Evolutionary conservation across 139 green algal species (phyloP), one percentile per base, ranked within the genome.

Genomic region (Mychonastes homosphaera): DNA sequence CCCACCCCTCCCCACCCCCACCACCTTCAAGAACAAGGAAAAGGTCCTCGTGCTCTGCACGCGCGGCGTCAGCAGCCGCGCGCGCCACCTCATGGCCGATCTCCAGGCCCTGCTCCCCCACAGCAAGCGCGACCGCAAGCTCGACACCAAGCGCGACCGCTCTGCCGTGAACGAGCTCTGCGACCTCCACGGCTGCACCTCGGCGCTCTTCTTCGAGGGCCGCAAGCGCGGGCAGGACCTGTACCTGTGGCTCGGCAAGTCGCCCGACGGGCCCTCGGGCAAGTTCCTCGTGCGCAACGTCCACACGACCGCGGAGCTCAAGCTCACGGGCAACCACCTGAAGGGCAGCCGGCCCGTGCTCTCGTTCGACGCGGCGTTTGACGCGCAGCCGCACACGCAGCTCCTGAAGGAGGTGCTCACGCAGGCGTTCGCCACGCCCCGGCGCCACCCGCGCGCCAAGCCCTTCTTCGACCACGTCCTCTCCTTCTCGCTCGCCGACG

Each of bases 291-390:
- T 94, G 39, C 61, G 10, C 38, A 75, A 79, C 79, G 85, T 98
- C 12, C 92, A 99, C 81, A 99, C 92, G 8, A 96, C 98, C 84
- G 89, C 82, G 27, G 92, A 99, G 79, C 73, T 98, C 52, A 96
- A 96, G 76, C 77, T 96, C 32, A 92, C 64, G 12, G 90, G 90
- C 32, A 99, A 99, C 69, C 92, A 98, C 80, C 79, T 99, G 8
- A 91, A 90, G 62, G 92, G 91, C 12, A 41, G 56, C 56, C 52
- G 75, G 38, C 75, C 75, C 19, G 75, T 82, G 62, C 54, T 82
- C 13, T 71, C 58, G 2, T 82, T 82, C 51, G 67, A 82, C 30
- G 70, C 67, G 30, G 52, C 63, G 1, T 98, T 98, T 74, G 92
- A 98, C 46, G 48, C 62, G 13, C 57, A 90, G 75, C 91, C 91